Percentiles rank a stretch among this genome's conserved stretches.
Evolutionary conservation across 2,329 filamentous ascomycete species (phyloP).

Genomic region (Fusarium dimerum): DNA sequence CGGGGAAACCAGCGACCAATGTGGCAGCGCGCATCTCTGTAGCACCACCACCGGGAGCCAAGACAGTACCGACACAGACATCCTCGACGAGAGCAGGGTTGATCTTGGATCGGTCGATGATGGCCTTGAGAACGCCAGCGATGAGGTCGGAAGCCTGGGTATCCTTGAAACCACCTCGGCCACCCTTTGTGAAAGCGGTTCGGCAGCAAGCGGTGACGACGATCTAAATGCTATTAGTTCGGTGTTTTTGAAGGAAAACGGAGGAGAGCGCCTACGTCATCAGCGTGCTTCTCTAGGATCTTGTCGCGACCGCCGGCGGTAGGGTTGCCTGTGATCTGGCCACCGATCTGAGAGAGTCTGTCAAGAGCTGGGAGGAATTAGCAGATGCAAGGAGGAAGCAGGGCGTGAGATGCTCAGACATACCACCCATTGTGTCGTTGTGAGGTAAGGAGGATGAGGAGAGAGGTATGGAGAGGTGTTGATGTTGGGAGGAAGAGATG

Average conservation of each 20-base stretch:
- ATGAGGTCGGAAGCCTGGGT: conserved; percentile 85
- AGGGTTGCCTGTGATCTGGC: conserved; percentile 64
- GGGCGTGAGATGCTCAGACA: conserved; percentile 16
- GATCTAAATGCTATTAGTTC: conserved; percentile 51
- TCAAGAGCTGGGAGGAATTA: conserved; percentile 50
- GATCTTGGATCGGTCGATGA: conserved; percentile 84
- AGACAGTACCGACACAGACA: conserved; percentile 86
- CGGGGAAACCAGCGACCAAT: conserved; percentile 88
- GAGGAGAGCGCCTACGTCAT: conserved; percentile 54
- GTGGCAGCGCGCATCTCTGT: conserved; percentile 95
- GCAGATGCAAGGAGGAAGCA: conserved; percentile 9
- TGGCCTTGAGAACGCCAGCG: conserved; percentile 75
- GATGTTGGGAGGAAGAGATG: background rate
- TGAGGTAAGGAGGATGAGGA: background rate
- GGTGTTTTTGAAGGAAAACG: background rate
- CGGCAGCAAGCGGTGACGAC: conserved; percentile 92
- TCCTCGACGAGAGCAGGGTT: conserved; percentile 89
- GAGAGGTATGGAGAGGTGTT: background rate
- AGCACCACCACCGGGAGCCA: conserved; percentile 89
- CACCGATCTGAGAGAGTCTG: conserved; percentile 60
- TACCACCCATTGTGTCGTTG: conserved; percentile 40
- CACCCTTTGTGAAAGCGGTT: conserved; percentile 88
- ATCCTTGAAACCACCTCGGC: conserved; percentile 94
- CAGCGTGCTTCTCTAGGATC: conserved; percentile 65
- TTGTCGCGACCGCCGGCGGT: conserved; percentile 52